Conservation (phyloP, 805 yeast genomes). For the Pichia californica region DNA sequence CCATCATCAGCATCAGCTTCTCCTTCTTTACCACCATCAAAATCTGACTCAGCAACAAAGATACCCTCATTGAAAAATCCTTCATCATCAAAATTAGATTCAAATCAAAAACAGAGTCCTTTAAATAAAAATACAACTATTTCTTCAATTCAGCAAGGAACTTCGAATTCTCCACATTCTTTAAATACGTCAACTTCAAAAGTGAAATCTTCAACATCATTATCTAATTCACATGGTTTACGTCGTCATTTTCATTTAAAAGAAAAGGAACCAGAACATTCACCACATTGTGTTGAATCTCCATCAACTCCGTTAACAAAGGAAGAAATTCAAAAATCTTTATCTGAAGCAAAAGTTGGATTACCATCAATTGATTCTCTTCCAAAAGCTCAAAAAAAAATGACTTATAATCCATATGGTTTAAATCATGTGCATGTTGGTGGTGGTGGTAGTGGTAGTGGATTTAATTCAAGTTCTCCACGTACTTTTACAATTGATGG, state of each 20-base stretch:
- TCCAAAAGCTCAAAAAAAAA: slow-evolving; percentile 28
- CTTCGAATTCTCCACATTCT: too few relatives aligned
- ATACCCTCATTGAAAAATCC: too few relatives aligned
- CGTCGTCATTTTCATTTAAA: neutral
- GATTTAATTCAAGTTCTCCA: slow-evolving; percentile 27
- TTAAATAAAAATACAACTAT: too few relatives aligned
- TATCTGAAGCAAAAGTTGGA: slow-evolving; percentile 16
- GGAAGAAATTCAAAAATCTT: slow-evolving; percentile 7
- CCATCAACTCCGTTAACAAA: slow-evolving; percentile 5
- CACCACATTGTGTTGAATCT: neutral
- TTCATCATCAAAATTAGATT: too few relatives aligned
- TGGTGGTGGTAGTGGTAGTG: slow-evolving; percentile 11
- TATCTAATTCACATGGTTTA: neutral
- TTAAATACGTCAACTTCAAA: too few relatives aligned
- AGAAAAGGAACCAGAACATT: neutral
- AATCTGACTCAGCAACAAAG: neutral
- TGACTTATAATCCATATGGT: slow-evolving; percentile 65
- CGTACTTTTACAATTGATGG: slow-evolving; percentile 18
- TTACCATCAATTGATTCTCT: slow-evolving; percentile 26
- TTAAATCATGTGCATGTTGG: slow-evolving; percentile 8
- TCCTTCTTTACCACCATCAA: neutral
- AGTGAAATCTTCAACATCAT: too few relatives aligned
- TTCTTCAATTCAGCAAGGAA: too few relatives aligned
- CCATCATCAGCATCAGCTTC: neutral
- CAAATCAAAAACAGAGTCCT: too few relatives aligned